Base-by-base conservation (phyloP, 2,329 filamentous ascomycete species). In the Claviceps maximensis region DNA sequence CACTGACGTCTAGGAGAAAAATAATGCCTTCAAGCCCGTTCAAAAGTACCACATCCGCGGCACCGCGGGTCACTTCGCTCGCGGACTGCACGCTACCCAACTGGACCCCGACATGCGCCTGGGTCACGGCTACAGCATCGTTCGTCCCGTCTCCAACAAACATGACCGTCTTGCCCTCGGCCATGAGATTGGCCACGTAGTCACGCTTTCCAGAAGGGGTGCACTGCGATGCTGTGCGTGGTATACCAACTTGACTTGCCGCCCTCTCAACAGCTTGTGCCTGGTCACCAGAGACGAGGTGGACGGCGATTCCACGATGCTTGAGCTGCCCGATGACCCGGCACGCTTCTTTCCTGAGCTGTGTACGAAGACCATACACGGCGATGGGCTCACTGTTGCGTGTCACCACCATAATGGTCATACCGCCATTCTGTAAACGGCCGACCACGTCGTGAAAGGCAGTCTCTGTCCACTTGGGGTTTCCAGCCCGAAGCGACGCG, bases 71-170 rank as follows among this genome's bases (percentile, higher is more conserved):
- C 17, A 83, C 69, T 44, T 83, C 79, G 6, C 72, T 75, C n/a
- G 62, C 59, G 3, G 61, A 62, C 6, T 59, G 55, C 42, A 67
- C 72, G 53, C 71, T 69, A 54, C 73, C 72, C 56, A 85, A 72
- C 54, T 82, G 77, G 0, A 82, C 70, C 38, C 80, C 81, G n/a
- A 84, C 69, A 40, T 75, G 70, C 25, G 82, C 79, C 58, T 78
- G 74, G 3, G 79, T 75, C 3, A 85, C 70, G 1, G 81, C 81
- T 4, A 77, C 70, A 0, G 82, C 78, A 59, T 84, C 81, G 60
- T 84, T 84, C 8, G 78, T 82, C 12, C 82, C 81, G 58, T 84
- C 81, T 33, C 82, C 81, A 42, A 75, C 71, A 65, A 84, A 84
- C 52, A 84, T 65, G 52, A 80, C 72, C 25, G 46, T 53, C 29